Percentiles rank a stretch among this genome's conserved stretches.
Conservation (phyloP, 2,329 filamentous ascomycete genomes). For the Coniochaeta sp. region DNA sequence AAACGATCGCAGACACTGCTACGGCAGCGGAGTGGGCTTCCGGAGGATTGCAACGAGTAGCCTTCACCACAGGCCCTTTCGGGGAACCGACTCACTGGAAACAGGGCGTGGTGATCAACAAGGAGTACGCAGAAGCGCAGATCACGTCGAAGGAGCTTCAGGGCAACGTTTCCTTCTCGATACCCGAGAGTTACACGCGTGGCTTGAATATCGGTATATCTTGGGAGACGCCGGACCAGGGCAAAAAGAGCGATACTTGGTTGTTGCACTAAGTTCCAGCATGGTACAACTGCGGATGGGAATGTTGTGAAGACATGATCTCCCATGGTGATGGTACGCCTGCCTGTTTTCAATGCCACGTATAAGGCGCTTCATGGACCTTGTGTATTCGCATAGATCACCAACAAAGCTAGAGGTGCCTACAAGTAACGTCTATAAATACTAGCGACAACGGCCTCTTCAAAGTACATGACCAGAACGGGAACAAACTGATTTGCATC, state of each 20-base stretch:
- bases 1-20: slow-evolving; percentile 39
- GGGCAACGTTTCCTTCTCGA: slow-evolving; percentile 64
- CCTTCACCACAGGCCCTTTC: slow-evolving; percentile 80
- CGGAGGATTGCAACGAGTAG: slow-evolving; percentile 53
- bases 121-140: slow-evolving; percentile 40
- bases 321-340: no score
- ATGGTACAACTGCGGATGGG: neutral
- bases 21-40: slow-evolving; percentile 58
- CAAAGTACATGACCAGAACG: neutral
- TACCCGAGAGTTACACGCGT: slow-evolving; percentile 61
- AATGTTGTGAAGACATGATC: neutral
- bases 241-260: slow-evolving; percentile 40
- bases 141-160: slow-evolving; percentile 50
- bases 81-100: slow-evolving; percentile 83
- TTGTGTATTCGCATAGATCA: neutral
- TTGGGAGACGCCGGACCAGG: slow-evolving; percentile 45
- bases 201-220: slow-evolving; percentile 56
- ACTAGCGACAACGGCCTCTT: no score
- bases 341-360: neutral
- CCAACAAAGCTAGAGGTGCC: neutral
- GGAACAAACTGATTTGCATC: neutral
- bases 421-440: no score
- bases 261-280: slow-evolving; percentile 31
- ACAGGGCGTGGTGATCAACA: slow-evolving; percentile 68
- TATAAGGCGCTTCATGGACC: neutral